Percentiles rank a stretch among this genome's conserved stretches.
These are phyloP conservation scores for Candida silvicultrix DNA, from an alignment of 805 yeast genomes.

Conservation along the genomic window DNA sequence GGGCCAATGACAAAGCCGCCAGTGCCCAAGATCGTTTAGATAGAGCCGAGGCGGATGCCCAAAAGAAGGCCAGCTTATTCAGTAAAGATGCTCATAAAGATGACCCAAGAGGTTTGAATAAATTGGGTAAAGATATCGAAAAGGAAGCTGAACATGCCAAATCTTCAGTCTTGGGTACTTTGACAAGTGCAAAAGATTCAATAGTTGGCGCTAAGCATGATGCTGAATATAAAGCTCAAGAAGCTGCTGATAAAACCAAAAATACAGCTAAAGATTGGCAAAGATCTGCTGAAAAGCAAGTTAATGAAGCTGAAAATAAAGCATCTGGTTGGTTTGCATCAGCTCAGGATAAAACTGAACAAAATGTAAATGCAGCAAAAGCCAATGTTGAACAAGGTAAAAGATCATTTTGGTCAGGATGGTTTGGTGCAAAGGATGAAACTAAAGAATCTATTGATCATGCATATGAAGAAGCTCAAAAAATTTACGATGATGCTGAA, in stretches of 20 bases:
- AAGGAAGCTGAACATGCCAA: conserved; percentile 14
- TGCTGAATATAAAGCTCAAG: conserved; percentile 7
- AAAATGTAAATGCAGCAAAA: not conserved
- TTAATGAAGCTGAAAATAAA: conserved; percentile 5
- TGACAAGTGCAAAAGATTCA: conserved; percentile 13
- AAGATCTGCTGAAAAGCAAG: conserved; percentile 3
- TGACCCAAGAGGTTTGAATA: conserved; percentile 10
- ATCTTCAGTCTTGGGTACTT: conserved; percentile 11
- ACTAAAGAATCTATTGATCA: conserved; percentile 8
- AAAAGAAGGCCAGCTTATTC: conserved; percentile 13
- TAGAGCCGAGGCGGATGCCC: conserved; percentile 9
- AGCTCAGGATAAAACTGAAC: not conserved
- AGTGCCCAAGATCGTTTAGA: conserved; percentile 9
- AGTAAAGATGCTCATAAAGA: conserved; percentile 10
- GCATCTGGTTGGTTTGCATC: conserved; percentile 8
- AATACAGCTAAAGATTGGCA: not conserved
- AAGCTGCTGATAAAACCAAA: conserved; percentile 5
- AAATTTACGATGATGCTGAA: conserved; percentile 26
- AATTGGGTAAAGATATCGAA: conserved; percentile 10
- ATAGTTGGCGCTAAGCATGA: conserved; percentile 11
- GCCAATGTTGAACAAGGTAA: not conserved
- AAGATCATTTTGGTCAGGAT: conserved; percentile 4
- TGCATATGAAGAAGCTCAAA: conserved; percentile 25
- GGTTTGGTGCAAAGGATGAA: conserved; percentile 11
- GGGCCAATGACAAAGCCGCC: conserved; percentile 17